Conservation (phyloP, 192 early-diverging fungal genomes). For the Pecoramyces ruminantium region DNA sequence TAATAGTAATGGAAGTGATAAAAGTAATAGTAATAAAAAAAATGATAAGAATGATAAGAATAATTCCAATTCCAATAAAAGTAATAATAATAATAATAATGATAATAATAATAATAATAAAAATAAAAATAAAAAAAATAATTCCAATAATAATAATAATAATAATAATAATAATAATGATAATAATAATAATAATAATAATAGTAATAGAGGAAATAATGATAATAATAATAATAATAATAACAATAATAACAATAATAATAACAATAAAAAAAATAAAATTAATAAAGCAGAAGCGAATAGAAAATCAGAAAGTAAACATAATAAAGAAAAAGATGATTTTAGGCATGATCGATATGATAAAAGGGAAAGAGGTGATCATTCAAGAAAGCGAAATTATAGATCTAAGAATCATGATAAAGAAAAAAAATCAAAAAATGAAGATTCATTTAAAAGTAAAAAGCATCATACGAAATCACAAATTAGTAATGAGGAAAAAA, state of each 20-base stretch:
- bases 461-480: not conserved
- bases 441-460: not conserved
- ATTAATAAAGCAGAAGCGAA: not conserved
- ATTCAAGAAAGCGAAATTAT: not conserved
- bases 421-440: not conserved
- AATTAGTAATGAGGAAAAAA: not conserved
- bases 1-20: not conserved
- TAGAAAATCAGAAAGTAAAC: not conserved
- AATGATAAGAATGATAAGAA: not conserved
- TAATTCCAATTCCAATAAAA: no score
- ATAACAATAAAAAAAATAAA: not conserved
- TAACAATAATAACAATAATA: no score
- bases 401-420: not conserved
- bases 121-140: no score
- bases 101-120: no score
- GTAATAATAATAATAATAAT: no score
- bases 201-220: not conserved
- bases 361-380: not conserved
- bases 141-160: not conserved
- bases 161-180: not conserved
- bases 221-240: not conserved
- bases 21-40: not conserved
- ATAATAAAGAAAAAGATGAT: not conserved
- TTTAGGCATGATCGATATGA: not conserved
- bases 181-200: not conserved